Evolutionary conservation across 2,329 filamentous ascomycete species (phyloP), one percentile per base, ranked within the genome.

Genomic region (Pseudocercospora vitis): DNA sequence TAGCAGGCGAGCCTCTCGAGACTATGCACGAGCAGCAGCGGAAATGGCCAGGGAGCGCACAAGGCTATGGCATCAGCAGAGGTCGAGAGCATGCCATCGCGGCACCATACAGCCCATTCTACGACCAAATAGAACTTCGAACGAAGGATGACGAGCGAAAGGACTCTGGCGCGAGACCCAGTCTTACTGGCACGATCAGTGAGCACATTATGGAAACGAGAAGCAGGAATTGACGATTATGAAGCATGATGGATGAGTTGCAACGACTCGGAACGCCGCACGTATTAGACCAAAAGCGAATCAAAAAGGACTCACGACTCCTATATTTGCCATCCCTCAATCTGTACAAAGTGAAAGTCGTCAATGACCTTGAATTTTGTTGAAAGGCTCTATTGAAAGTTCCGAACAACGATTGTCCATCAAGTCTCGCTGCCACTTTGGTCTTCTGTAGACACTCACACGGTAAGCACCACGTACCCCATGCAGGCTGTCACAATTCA

Each of bases 1-100:
- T 96, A n/a, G 84, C 94, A 2, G 91, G 90, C 45, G 86, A 89
- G 55, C 83, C 89, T 1, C 78, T 96, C 29, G 90, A 96, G 71
- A 88, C 85, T 68, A 77, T 96, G 59, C 91, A 96, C 69, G 81
- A 84, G 47, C 88, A 95, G 66, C 91, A 96, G 73, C 74, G 85
- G 48, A 73, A 76, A 45, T 80, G 82, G 50, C 91, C 90, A 1
- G 65, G 67, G 18, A 65, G 56, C 16, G 42, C 29, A 7, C 31
- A 50, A 24, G 55, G 54, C 7, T 57, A 55, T 21, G 60, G 52
- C 1, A 47, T 52, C 12, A 55, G 60, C 32, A 52, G 60, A 29
- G 74, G 65, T 61, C 75, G 63, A 50, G 78, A 81, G 54, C 75
- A 81, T 68, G 65, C 78, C 2, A 67, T 85, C 21, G 78, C 82